These are phyloP conservation scores for Fabrea salina DNA, from an alignment of 169 alveolate species.

Conservation along the genomic window DNA sequence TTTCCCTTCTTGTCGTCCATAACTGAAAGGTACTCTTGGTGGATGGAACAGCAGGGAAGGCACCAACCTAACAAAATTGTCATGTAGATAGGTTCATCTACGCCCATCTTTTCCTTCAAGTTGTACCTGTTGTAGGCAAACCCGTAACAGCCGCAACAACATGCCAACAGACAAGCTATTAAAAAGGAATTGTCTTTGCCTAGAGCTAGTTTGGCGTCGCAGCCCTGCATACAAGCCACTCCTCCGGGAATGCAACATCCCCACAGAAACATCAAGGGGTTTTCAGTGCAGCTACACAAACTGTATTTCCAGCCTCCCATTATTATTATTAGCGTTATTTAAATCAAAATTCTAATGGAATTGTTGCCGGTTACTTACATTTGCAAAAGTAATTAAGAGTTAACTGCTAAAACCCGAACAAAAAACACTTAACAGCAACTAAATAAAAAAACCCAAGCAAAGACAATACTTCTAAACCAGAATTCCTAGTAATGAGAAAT, in stretches of 20 bases:
- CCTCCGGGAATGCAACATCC: neutral
- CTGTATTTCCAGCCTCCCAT: neutral
- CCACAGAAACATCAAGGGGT: neutral
- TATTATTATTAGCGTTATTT: no score
- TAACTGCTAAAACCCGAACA: no score
- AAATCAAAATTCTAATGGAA: no score
- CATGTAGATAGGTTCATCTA: neutral
- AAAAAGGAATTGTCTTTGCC: no score
- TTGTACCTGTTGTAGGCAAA: neutral
- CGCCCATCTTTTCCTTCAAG: neutral
- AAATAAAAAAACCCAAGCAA: no score
- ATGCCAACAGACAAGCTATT: neutral
- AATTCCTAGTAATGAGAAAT: no score
- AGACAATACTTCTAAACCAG: no score
- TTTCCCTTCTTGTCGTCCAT: neutral
- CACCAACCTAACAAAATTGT: neutral
- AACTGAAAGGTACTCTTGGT: neutral
- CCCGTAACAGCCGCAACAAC: neutral
- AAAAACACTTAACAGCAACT: no score
- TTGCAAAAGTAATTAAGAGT: no score
- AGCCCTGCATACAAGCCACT: neutral
- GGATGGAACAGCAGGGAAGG: neutral
- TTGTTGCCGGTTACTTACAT: no score
- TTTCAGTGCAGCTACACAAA: neutral
- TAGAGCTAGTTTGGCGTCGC: neutral